Evolutionary conservation across 1,284 basidiomycete species (phyloP), one percentile per base, ranked within the genome.

Genomic region (Rhodotorula sp.): DNA sequence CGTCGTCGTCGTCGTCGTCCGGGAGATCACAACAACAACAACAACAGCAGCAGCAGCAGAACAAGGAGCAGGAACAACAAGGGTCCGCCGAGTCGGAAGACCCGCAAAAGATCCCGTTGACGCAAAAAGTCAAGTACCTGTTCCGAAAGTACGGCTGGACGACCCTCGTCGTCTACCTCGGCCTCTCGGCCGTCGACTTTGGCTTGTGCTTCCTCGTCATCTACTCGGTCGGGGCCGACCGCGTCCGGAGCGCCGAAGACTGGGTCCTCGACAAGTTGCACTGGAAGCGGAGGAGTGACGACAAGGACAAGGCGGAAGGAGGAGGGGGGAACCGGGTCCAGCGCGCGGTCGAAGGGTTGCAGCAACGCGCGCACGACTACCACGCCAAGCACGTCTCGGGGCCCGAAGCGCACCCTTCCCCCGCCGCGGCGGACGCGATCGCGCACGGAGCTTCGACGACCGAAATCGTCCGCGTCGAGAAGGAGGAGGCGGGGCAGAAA

Each of bases 211-310:
- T 97, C 80, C 86, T 88, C 47, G 87, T 87, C 61, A 89, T 99
- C 79, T 92, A 95, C 79, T 83, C 93, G 61, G 83, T 96, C 51
- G 96, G 96, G 56, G 93, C 93, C 0, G 93, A 97, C 68, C 89
- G 92, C 76, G 93, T 98, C 70, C 87, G 89, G 15, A 86, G 86
- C 18, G 82, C 89, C 34, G 87, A 90, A 5, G 80, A 87, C 18
- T 85, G 85, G 34, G 86, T 88, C 0, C 79, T 82, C 26, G 70
- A 78, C 23, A 69, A 67, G 31, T 48, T 83, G 34, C 79, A 80
- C 8, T 78, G 82, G 58, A 77, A 67, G 39, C 72, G 77, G 29
- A 67, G 70, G 65, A 20, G 8, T 21, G 68, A 66, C 3, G 69
- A 59, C n/a, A 60, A 48, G 20, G 56, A 65, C 43, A 47, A 65